These are phyloP conservation scores for Gymnopus androsaceus DNA, from an alignment of 1,284 basidiomycete species.

Conservation along the genomic window DNA sequence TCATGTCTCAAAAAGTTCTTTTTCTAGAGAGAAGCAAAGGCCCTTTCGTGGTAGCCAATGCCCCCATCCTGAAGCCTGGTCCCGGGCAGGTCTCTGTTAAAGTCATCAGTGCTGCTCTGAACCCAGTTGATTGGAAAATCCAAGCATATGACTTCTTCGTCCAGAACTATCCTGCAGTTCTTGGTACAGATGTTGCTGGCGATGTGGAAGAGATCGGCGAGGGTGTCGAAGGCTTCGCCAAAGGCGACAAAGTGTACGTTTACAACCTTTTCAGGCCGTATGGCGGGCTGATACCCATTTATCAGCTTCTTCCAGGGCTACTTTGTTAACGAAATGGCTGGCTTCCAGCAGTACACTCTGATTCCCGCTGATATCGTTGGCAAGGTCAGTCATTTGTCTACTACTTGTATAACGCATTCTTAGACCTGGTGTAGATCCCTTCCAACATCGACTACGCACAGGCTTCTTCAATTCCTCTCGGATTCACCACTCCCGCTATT, in stretches of 20 bases:
- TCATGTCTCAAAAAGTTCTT: too few species aligned
- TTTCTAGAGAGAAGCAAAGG: too few species aligned
- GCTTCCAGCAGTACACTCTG: slow-evolving; percentile 54
- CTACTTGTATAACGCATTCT: background rate
- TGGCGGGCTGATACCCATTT: background rate
- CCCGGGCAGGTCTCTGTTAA: too few species aligned
- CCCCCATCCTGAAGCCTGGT: too few species aligned
- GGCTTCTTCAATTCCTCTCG: too few species aligned
- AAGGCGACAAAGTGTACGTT: slow-evolving; percentile 60
- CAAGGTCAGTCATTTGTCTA: slow-evolving; percentile 36
- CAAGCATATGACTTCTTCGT: slow-evolving; percentile 27
- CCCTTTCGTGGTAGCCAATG: too few species aligned
- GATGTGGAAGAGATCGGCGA: too few species aligned
- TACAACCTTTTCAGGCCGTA: slow-evolving; percentile 17
- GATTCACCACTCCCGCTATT: too few species aligned
- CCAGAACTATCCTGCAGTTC: slow-evolving; percentile 38
- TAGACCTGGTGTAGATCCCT: slow-evolving; percentile 32
- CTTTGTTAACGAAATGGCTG: slow-evolving; percentile 37
- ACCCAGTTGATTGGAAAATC: too few species aligned
- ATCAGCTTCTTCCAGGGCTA: slow-evolving; percentile 43
- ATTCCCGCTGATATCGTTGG: slow-evolving; percentile 40
- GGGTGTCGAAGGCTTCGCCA: slow-evolving; percentile 49
- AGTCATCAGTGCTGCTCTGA: too few species aligned
- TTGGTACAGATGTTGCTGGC: slow-evolving; percentile 65
- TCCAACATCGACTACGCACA: slow-evolving; percentile 40